Percentiles rank a stretch among this genome's conserved stretches.
These are phyloP conservation scores for Austroboletus festivus DNA, from an alignment of 768 basidiomycete species.

Conservation along the genomic window DNA sequence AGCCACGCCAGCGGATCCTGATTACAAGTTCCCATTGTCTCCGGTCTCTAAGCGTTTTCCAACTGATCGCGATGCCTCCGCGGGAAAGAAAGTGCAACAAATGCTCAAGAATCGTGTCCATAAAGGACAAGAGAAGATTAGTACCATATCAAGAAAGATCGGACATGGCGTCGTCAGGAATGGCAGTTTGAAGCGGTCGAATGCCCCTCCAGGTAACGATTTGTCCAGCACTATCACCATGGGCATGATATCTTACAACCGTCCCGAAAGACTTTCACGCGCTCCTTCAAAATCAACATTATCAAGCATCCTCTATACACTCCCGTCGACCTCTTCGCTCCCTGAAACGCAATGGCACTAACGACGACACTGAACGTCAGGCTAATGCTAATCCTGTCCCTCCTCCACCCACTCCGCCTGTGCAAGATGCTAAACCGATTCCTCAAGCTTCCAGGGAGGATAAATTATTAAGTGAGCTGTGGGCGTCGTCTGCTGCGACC, in stretches of 20 bases:
- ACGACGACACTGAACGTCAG: slow-evolving; percentile 31
- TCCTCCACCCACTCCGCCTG: slow-evolving; percentile 35
- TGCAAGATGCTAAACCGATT: slow-evolving; percentile 31
- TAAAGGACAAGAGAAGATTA: slow-evolving; percentile 68
- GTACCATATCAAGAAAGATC: slow-evolving; percentile 74
- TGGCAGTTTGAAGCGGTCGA: slow-evolving; percentile 54
- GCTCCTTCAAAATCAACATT: slow-evolving; percentile 56
- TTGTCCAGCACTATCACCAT: background rate
- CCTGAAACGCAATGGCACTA: slow-evolving; percentile 34
- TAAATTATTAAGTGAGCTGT: slow-evolving; percentile 76
- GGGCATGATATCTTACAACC: slow-evolving; percentile 1
- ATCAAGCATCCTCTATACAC: slow-evolving; percentile 81
- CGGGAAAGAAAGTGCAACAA: slow-evolving; percentile 71
- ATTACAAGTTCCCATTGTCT: slow-evolving; percentile 15
- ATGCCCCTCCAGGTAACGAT: slow-evolving; percentile 64
- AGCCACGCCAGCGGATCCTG: slow-evolving; percentile 48
- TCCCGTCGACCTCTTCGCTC: slow-evolving; percentile 63
- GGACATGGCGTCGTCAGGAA: slow-evolving; percentile 64
- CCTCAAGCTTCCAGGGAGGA: slow-evolving; percentile 52
- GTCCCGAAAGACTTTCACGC: slow-evolving; percentile 61
- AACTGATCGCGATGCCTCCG: slow-evolving; percentile 45
- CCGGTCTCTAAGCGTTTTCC: slow-evolving; percentile 28
- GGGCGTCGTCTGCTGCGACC: slow-evolving; percentile 93
- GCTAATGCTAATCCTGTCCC: slow-evolving; percentile 38
- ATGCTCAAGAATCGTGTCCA: slow-evolving; percentile 74